Conservation (phyloP, 148 eudicot genomes). For the Amaranthus palmeri region DNA sequence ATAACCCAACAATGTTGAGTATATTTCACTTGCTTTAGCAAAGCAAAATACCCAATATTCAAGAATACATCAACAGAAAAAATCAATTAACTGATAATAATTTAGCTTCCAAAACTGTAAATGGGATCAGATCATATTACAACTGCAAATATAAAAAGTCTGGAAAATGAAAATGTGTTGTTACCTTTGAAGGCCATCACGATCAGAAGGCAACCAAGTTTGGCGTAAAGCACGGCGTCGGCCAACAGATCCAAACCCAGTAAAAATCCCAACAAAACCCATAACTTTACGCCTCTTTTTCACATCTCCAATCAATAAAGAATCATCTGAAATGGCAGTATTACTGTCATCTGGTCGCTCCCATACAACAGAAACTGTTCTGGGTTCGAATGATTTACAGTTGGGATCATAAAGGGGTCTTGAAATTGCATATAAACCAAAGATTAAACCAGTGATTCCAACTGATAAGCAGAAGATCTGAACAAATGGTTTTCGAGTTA, state of each 20-base stretch:
- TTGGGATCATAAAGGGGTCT: constrained; percentile 15
- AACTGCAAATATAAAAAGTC: background rate
- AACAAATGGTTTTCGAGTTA: constrained; percentile 26
- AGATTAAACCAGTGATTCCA: constrained; percentile 29
- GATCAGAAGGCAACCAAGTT: constrained; percentile 92
- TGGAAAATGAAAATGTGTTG: constrained; percentile 4
- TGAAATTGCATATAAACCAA: constrained; percentile 30
- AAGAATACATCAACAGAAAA: too few relatives aligned
- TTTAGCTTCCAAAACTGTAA: background rate
- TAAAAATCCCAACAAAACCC: constrained; percentile 92
- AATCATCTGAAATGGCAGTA: constrained; percentile 4
- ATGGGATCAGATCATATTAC: background rate
- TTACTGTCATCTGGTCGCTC: constrained; percentile 23
- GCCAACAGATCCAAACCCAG: constrained; percentile 73
- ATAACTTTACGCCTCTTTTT: constrained; percentile 69
- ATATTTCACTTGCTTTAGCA: too few relatives aligned
- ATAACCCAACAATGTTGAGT: too few relatives aligned
- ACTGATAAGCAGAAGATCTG: constrained; percentile 31
- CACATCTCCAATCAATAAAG: constrained; percentile 18
- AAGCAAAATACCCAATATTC: too few relatives aligned
- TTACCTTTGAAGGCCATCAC: constrained; percentile 61
- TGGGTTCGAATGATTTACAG: constrained; percentile 28
- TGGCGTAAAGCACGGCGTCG: constrained; percentile 58
- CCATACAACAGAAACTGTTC: constrained; percentile 53
- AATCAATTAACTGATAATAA: background rate